Evolutionary conservation across 2,329 filamentous ascomycete genomes (phyloP), one percentile per base, ranked within the genome.

Genomic region (Arthrobotrys conoides): DNA sequence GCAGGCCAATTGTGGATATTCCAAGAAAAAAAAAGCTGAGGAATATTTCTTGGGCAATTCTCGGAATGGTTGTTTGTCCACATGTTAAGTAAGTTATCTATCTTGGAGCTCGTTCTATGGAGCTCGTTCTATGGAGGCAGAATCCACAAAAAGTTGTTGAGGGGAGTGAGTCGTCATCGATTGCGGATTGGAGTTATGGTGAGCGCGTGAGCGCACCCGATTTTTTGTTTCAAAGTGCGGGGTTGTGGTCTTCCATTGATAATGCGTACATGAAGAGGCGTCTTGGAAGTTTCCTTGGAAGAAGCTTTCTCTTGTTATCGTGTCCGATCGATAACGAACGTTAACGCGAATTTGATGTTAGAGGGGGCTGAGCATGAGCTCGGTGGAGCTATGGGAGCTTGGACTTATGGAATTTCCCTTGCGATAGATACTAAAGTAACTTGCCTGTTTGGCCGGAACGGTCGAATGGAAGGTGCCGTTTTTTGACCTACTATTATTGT

Each of bases 321-420:
- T 44, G 57, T 10, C 10, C 10, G 3, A 9, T 9, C 38, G 36
- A 61, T 41, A 22, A 18, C n/a, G 16, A 36, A 38, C 30, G 16
- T 5, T 20, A 2, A 36, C 14, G n/a, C 16, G 27, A 30, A 30
- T 30, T 30, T 30, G 27, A 30, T 30, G 27, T 61, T 33, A 16
- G 44, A 44, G 33, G 57, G 57, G 57, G 57, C 57, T 61, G 57
- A 61, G 57, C 57, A 44, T 61, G 57, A 61, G 57, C 57, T 61
- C 57, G 14, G 57, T 24, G 36, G 57, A 59, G 33, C 33, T 30
- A 38, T 3, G 27, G 36, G 57, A 59, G 33, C 33, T 30, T 59
- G 27, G 27, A 30, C 27, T n/a, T 33, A 18, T 12, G 5, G 18
- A 5, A 57, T 16, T 33, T 27, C n/a, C n/a, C 12, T 20, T 41